These are phyloP conservation scores for Diaporthe caulivora DNA, from an alignment of 2,329 filamentous ascomycete genomes.

Conservation along the genomic window DNA sequence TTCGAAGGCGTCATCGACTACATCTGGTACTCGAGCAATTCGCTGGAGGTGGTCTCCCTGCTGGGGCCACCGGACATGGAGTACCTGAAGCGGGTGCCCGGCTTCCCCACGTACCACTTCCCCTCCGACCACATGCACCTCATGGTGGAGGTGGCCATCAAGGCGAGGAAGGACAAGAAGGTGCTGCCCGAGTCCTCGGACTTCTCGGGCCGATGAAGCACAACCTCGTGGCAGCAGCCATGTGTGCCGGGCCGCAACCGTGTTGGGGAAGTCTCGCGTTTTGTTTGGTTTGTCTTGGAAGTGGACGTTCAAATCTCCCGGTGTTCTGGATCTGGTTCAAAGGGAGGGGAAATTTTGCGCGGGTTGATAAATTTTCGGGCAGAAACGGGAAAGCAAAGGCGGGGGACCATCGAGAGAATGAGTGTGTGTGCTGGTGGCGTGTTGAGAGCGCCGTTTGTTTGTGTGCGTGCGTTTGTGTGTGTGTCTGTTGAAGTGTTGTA, in stretches of 20 bases:
- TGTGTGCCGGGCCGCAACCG: constrained; percentile 9
- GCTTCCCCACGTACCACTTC: constrained; percentile 95
- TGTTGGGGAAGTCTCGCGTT: constrained; percentile 38
- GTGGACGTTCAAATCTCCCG: constrained; percentile 30
- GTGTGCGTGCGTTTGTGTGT: neutral
- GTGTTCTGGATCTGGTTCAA: constrained; percentile 41
- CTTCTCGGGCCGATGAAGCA: constrained; percentile 53
- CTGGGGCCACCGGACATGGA: constrained; percentile 88
- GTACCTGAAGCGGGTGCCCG: constrained; percentile 87
- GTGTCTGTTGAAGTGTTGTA: neutral
- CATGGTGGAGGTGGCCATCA: constrained; percentile 90
- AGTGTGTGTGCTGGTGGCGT: constrained; percentile 4
- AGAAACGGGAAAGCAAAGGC: constrained; percentile 19
- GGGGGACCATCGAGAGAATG: neutral
- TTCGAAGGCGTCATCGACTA: constrained; percentile 96
- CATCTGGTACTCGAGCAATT: constrained; percentile 96
- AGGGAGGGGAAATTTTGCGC: constrained; percentile 32
- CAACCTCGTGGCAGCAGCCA: constrained; percentile 25
- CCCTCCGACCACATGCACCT: constrained; percentile 93
- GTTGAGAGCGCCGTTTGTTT: neutral
- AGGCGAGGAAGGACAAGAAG: constrained; percentile 86
- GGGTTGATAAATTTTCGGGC: constrained; percentile 29
- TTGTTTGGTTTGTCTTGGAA: constrained; percentile 39
- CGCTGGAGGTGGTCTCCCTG: constrained; percentile 84
- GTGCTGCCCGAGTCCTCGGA: constrained; percentile 69